These are phyloP conservation scores for Rutstroemia sydowiana DNA, from an alignment of 2,329 filamentous ascomycete species.

Conservation along the genomic window DNA sequence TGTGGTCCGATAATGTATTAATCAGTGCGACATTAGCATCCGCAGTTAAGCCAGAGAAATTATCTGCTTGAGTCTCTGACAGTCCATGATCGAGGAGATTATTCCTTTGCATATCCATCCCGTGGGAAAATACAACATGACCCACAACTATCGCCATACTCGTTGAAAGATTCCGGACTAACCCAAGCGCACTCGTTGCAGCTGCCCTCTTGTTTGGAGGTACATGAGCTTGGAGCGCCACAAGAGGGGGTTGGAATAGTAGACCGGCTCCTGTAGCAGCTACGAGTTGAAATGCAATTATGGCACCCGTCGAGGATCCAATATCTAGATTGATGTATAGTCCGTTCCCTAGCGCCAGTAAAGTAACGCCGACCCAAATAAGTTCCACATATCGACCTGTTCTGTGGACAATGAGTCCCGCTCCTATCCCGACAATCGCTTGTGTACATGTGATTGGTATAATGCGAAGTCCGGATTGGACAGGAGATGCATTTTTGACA, in stretches of 20 bases:
- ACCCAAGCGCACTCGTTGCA: constrained; percentile 44
- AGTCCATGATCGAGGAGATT: constrained; percentile 9
- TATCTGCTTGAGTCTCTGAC: constrained; percentile 29
- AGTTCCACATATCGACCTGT: constrained; percentile 42
- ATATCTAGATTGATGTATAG: constrained; percentile 35
- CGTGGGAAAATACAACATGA: constrained; percentile 38
- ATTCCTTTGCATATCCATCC: constrained; percentile 29
- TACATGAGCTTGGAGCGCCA: constrained; percentile 48
- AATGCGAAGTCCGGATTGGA: constrained; percentile 67
- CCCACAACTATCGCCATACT: constrained; percentile 40
- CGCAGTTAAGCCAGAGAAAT: constrained; percentile 17
- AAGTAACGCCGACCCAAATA: constrained; percentile 36
- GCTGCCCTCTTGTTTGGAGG: constrained; percentile 33
- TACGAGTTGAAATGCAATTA: constrained; percentile 43
- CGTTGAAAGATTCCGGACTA: constrained; percentile 37
- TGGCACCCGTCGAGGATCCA: constrained; percentile 31
- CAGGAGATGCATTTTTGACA: constrained; percentile 59
- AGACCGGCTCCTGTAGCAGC: constrained; percentile 43
- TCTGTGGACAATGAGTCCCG: constrained; percentile 59
- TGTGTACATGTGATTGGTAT: constrained; percentile 60
- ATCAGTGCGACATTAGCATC: not conserved
- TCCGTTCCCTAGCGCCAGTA: constrained; percentile 38
- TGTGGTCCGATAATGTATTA: not conserved
- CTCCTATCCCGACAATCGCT: constrained; percentile 48
- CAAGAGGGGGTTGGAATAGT: constrained; percentile 46